Percentiles rank a stretch among this genome's conserved stretches.
Conservation (phyloP, 2,329 filamentous ascomycete genomes). For the Trichoderma guizhouense region DNA sequence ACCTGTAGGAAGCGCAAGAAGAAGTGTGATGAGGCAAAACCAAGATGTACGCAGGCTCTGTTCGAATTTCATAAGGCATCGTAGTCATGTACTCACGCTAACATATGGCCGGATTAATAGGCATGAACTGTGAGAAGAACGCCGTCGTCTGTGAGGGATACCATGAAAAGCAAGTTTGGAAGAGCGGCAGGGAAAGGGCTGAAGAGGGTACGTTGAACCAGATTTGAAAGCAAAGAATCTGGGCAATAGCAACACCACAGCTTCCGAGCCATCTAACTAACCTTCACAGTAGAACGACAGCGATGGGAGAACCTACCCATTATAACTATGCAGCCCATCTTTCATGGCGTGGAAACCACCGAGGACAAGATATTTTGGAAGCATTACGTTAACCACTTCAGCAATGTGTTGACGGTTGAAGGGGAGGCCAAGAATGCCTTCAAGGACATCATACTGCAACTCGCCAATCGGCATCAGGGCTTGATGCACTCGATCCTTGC, state of each 20-base stretch:
- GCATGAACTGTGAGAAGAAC: constrained; percentile 89
- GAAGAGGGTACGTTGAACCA: constrained; percentile 56
- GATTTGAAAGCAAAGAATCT: not conserved
- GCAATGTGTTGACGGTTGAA: constrained; percentile 77
- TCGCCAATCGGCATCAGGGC: constrained; percentile 74
- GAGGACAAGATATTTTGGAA: constrained; percentile 79
- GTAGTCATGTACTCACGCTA: not conserved
- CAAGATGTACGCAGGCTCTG: constrained; percentile 49
- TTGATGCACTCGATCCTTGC: constrained; percentile 90
- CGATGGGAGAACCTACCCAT: constrained; percentile 48
- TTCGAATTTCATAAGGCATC: not conserved
- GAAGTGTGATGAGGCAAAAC: constrained; percentile 69
- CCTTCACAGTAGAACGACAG: constrained; percentile 42
- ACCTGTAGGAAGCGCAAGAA: constrained; percentile 68
- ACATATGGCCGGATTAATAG: constrained; percentile 40
- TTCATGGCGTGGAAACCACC: constrained; percentile 75
- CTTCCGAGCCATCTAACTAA: constrained; percentile 16
- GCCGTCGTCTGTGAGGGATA: constrained; percentile 90
- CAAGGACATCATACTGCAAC: constrained; percentile 76
- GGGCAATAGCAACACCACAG: not conserved
- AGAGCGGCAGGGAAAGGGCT: constrained; percentile 73
- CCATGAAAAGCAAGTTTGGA: constrained; percentile 82
- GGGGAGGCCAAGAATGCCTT: constrained; percentile 81
- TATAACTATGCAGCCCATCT: constrained; percentile 62
- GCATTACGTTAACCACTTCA: constrained; percentile 77